Evolutionary conservation across 768 basidiomycete species (phyloP).

Genomic region (Strobilomyces confusus): DNA sequence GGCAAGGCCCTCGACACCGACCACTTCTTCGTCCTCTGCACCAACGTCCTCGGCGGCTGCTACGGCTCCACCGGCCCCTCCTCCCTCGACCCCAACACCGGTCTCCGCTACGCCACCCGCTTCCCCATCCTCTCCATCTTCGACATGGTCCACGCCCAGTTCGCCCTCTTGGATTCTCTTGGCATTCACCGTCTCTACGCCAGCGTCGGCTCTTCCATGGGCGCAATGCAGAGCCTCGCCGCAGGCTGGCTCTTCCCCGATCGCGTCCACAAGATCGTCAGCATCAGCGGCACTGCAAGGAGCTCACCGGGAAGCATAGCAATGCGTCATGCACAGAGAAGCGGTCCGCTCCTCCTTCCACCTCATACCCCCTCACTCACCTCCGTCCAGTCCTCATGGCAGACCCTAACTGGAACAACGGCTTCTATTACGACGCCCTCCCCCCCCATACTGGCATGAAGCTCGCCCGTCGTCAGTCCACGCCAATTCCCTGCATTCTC

Average conservation of each 20-base stretch:
- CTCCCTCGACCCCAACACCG: conserved; percentile 65
- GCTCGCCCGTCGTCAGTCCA: conserved; percentile 83
- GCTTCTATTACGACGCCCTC: conserved; percentile 93
- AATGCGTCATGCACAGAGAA: conserved; percentile 94
- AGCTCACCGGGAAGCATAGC: conserved; percentile 91
- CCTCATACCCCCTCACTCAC: neutral
- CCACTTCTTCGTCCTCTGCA: conserved; percentile 89
- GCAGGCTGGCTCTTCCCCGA: conserved; percentile 91
- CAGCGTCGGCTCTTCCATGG: conserved; percentile 94
- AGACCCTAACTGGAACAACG: conserved; percentile 98
- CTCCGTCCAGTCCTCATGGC: conserved; percentile 83
- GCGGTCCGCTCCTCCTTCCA: conserved; percentile 51
- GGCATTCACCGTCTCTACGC: conserved; percentile 86
- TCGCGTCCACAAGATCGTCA: conserved; percentile 84
- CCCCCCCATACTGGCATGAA: conserved; percentile 99
- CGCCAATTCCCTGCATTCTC: neutral
- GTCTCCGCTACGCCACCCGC: conserved; percentile 76
- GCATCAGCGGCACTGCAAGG: conserved; percentile 91
- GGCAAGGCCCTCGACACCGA: conserved; percentile 92
- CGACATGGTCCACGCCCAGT: conserved; percentile 97
- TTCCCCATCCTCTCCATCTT: conserved; percentile 93
- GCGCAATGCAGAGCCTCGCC: conserved; percentile 95
- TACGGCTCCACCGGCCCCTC: conserved; percentile 97
- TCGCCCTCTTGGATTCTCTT: conserved; percentile 77
- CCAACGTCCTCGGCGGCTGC: conserved; percentile 95